Evolutionary conservation across 768 basidiomycete species (phyloP), one percentile per base, ranked within the genome.

Genomic region (Lactarius indigo): DNA sequence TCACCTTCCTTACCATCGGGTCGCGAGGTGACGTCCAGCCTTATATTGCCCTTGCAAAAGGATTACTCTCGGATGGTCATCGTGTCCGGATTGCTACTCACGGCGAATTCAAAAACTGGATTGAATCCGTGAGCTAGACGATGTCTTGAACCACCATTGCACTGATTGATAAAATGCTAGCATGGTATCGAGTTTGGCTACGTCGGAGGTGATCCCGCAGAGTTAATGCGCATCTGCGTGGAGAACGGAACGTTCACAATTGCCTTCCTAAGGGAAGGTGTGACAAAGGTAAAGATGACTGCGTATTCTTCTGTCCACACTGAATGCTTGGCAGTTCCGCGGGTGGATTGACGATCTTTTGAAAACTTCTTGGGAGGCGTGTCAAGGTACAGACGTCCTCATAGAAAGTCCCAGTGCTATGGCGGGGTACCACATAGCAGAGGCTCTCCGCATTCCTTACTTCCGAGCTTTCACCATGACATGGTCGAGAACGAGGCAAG

Each of bases 161-260:
- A 28, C 63, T 69, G 44, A 63, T 59, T 68, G 44, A 63, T 59
- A 56, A 69, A 15, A 10, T 4, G 39, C 17, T 69, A 97, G 94
- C 84, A 98, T 74, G 94, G 94, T n/a, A 97, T 99, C 72, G 95
- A 95, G 73, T 98, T 91, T 75, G 90, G 90, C 13, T 90, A 85
- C 70, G 95, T 98, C 52, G 96, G 97, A 13, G 96, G 96, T 31
- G 97, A 98, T 76, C 96, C 96, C 12, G 96, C 97, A 1, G 96
- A 98, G 76, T 80, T 99, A 50, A 96, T 98, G 95, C 85, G 92
- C 61, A 94, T 99, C 69, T 98, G 96, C 75, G 90, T 98, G 39
- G 96, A 98, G 77, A 98, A 99, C 77, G 97, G 97, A 68, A 97
- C 90, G 64, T 99, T 98, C 74, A 97, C 96, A 0, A 90, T 98